Base-by-base conservation (phyloP, 768 basidiomycete species). In the Tricholoma sp. region DNA sequence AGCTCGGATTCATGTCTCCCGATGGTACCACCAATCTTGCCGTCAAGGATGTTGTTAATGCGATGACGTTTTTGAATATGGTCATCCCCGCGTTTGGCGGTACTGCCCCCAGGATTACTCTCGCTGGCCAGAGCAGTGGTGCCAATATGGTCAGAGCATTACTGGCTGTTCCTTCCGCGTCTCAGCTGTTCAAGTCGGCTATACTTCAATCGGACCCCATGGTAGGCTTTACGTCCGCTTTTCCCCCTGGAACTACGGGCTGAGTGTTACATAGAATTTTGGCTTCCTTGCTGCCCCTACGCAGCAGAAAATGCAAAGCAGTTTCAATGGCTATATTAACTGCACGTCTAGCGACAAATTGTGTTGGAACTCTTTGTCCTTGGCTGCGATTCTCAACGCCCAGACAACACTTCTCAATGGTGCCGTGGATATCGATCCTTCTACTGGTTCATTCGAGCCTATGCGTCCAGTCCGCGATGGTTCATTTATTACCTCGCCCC, bases 141-240 rank as follows among this genome's bases (percentile, higher is more conserved):
- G 92, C 86, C 1, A 83, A 74, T 59, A 79, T 94, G 78, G 80
- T 95, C 66, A 79, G 91, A 56, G 83, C 89, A 0, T 74, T 95
- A 50, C 78, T 94, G 39, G 89, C 85, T 11, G 76, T 76, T 2
- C 89, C 92, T 2, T 82, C 84, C 2, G 91, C 86, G 0, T 77
- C 81, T 19, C 76, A 81, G 0, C 74, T 93, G 51, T 95, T 95
- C 77, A 75, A 79, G 57, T 86, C 81, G 52, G 89, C 85, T 0
- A 91, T 93, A 57, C 66, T 94, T 18, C 91, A 95, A 54, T 93
- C 91, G 0, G 94, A 94, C 65, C 89, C 93, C 2, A 89, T 94
- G 83, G 90, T 88, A 63, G 57, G 79, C 64, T 19, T 24, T 29
- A 34, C 31, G 41, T 31, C 37, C 19, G 21, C 21, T 11, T 22